A percentile compares a stretch with the other conserved stretches of the same genome.
phyloP scores from a whole-genome alignment of 1,284 basidiomycete species.

The Neolentinus lepideus region DNA sequence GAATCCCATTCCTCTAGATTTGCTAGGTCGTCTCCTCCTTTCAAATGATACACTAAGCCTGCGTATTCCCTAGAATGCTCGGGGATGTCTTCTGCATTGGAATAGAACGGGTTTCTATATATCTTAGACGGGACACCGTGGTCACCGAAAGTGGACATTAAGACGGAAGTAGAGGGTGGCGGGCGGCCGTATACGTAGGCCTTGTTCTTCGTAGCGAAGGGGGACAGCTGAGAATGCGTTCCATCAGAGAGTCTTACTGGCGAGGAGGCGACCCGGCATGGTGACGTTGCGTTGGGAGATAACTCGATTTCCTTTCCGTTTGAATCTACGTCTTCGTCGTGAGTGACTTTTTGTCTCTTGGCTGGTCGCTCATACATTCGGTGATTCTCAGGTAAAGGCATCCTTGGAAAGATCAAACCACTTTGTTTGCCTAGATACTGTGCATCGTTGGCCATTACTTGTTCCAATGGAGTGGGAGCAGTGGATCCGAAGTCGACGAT shows the following conservation, averaged over 20 bases:
- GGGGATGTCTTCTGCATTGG: conserved; percentile 67
- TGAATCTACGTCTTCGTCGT: not conserved
- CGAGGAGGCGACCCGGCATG: not conserved
- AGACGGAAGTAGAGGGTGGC: conserved; percentile 50
- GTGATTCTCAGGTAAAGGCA: too few species aligned
- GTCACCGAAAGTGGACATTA: conserved; percentile 45
- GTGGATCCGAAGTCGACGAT: too few species aligned
- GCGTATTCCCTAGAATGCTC: conserved; percentile 70
- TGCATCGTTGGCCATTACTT: too few species aligned
- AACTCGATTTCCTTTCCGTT: not conserved
- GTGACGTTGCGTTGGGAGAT: not conserved
- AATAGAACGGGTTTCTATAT: conserved; percentile 79
- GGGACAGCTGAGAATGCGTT: not conserved
- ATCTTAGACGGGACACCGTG: conserved; percentile 53
- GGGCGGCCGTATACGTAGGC: conserved; percentile 41
- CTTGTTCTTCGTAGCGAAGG: conserved; percentile 13
- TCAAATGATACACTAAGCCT: conserved; percentile 69
- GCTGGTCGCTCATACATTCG: too few species aligned
- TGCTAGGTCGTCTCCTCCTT: conserved; percentile 46
- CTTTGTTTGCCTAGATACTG: too few species aligned
- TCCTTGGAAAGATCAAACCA: too few species aligned
- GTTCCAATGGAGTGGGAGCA: too few species aligned
- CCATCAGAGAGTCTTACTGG: not conserved
- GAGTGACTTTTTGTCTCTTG: not conserved
- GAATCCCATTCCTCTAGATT: conserved; percentile 46